phyloP scores from a whole-genome alignment of 2,329 filamentous ascomycete genomes.

The Xylariomycetidae sp. region DNA sequence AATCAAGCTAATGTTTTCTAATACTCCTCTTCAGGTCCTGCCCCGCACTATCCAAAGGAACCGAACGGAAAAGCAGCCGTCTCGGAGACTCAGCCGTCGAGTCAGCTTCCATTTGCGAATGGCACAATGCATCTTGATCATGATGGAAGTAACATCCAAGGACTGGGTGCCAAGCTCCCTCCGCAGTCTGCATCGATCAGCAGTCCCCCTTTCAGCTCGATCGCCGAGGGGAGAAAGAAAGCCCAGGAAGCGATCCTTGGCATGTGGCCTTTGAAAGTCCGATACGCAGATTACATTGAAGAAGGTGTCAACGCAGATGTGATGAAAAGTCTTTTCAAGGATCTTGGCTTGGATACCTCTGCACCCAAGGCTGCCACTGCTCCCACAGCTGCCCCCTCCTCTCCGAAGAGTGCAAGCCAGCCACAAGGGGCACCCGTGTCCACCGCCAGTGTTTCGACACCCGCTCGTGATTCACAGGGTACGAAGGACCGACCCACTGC shows the following conservation, averaged over 20 bases:
- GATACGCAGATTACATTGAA: constrained; percentile 65
- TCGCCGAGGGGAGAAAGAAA: constrained; percentile 43
- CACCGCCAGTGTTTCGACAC: too few relatives aligned
- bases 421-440: too few relatives aligned
- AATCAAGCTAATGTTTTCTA: too few relatives aligned
- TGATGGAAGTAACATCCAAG: neutral
- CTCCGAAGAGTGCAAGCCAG: too few relatives aligned
- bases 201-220: constrained; percentile 14
- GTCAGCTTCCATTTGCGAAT: neutral
- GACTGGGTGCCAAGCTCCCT: too few relatives aligned
- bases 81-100: constrained; percentile 1
- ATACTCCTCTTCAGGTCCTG: too few relatives aligned
- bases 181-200: too few relatives aligned
- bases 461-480: too few relatives aligned
- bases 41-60: too few relatives aligned
- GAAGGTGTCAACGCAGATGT: constrained; percentile 64
- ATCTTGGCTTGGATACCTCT: constrained; percentile 54
- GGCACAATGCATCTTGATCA: neutral
- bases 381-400: too few relatives aligned
- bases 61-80: too few relatives aligned
- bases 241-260: constrained; percentile 63
- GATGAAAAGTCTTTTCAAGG: constrained; percentile 59
- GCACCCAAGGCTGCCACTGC: constrained; percentile 17
- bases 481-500: too few relatives aligned
- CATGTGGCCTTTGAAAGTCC: constrained; percentile 60